Evolutionary conservation across 768 basidiomycete genomes (phyloP).

Genomic region (Boletus reticulatus): DNA sequence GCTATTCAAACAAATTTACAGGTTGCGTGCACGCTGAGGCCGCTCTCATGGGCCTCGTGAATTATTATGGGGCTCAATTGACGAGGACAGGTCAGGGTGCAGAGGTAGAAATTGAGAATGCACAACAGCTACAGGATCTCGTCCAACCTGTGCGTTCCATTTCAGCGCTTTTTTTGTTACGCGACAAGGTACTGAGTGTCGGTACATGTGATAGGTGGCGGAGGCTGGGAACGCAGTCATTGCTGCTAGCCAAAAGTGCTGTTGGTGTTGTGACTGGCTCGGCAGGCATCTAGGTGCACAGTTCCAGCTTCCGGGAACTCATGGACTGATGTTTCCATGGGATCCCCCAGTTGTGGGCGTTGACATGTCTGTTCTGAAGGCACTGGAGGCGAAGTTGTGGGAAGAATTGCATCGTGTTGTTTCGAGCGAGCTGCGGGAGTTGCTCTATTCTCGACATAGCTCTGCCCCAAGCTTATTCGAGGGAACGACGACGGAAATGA

Average conservation of each 20-base stretch:
- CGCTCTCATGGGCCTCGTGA: neutral
- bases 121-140: neutral
- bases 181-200: too few relatives aligned
- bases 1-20: neutral
- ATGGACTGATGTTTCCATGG: neutral
- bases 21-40: neutral
- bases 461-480: neutral
- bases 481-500: too few relatives aligned
- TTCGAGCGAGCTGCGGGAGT: neutral
- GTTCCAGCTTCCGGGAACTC: neutral
- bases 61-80: neutral
- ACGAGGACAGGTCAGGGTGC: too few relatives aligned
- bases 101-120: neutral
- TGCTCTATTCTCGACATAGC: neutral
- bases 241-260: neutral
- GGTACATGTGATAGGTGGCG: neutral
- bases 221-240: neutral
- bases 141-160: neutral
- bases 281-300: neutral
- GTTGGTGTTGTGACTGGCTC: conserved; percentile 1
- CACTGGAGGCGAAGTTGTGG: neutral
- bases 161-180: neutral
- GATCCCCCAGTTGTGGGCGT: neutral
- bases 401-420: neutral
- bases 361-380: neutral